Percentiles rank a stretch among this genome's conserved stretches.
These are phyloP conservation scores for Nemania sp. DNA, from an alignment of 2,329 filamentous ascomycete species.

Conservation along the genomic window DNA sequence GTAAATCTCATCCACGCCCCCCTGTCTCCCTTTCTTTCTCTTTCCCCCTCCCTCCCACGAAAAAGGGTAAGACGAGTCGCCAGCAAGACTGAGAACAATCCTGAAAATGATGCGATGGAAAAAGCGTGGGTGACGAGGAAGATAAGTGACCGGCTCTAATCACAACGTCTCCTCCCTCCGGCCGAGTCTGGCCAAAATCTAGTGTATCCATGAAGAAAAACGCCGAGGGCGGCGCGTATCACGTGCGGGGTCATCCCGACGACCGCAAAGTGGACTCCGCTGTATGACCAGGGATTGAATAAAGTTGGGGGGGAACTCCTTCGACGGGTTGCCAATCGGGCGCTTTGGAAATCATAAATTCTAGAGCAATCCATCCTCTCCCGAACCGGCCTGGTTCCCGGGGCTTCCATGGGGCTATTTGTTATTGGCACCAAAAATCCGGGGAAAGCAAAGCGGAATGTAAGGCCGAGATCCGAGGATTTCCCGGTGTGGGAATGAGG, in stretches of 20 bases:
- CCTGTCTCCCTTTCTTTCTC: background rate
- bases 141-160: slow-evolving; percentile 19
- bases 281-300: slow-evolving; percentile 9
- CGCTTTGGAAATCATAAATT: slow-evolving; percentile 8
- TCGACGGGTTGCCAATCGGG: slow-evolving; percentile 6
- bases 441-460: slow-evolving; percentile 21
- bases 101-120: background rate
- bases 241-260: slow-evolving; percentile 5
- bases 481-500: slow-evolving; percentile 18
- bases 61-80: background rate
- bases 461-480: slow-evolving; percentile 24
- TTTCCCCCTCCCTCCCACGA: background rate
- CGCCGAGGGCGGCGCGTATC: slow-evolving; percentile 1
- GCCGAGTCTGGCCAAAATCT: slow-evolving; percentile 19
- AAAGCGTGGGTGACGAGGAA: background rate
- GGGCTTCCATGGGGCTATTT: slow-evolving; percentile 28
- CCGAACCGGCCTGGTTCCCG: slow-evolving; percentile 38
- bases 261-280: slow-evolving; percentile 12
- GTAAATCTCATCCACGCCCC: background rate
- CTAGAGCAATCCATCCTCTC: slow-evolving; percentile 29
- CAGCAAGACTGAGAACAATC: background rate
- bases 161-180: slow-evolving; percentile 12
- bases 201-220: slow-evolving; percentile 14
- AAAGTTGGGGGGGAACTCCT: slow-evolving; percentile 1
- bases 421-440: slow-evolving; percentile 25